These are phyloP conservation scores for Scedosporium apiospermum DNA, from an alignment of 2,329 filamentous ascomycete species.

Conservation along the genomic window DNA sequence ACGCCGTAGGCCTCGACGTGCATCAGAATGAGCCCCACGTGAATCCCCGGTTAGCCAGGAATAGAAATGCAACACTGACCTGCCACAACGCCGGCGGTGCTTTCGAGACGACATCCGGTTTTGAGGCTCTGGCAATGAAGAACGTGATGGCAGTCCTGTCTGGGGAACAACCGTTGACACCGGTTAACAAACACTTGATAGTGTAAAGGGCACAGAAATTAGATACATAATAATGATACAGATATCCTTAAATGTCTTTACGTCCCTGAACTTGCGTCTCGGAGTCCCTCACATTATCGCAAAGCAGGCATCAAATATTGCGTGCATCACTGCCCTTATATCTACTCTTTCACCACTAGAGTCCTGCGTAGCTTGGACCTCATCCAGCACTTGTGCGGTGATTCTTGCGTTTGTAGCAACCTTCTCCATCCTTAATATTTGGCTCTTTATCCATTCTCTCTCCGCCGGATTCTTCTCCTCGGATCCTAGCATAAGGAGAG, in stretches of 20 bases:
- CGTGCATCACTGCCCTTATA: constrained; percentile 35
- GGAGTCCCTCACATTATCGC: constrained; percentile 33
- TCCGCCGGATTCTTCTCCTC: constrained; percentile 42
- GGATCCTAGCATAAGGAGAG: constrained; percentile 43
- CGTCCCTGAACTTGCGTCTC: not conserved
- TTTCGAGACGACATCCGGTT: constrained; percentile 42
- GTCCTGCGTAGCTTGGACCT: constrained; percentile 35
- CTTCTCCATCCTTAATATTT: constrained; percentile 37
- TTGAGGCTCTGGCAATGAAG: constrained; percentile 43
- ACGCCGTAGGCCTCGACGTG: constrained; percentile 11
- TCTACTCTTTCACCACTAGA: constrained; percentile 28
- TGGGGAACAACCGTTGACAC: constrained; percentile 33
- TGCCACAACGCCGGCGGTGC: constrained; percentile 46
- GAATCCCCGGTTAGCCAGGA: constrained; percentile 22
- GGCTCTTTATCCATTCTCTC: constrained; percentile 38
- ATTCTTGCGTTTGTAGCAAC: constrained; percentile 33
- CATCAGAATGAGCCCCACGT: constrained; percentile 11
- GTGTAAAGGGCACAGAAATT: constrained; percentile 6
- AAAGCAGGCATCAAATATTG: constrained; percentile 41
- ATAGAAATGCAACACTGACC: constrained; percentile 31
- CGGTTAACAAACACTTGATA: constrained; percentile 43
- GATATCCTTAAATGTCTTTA: not conserved
- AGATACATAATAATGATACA: not conserved
- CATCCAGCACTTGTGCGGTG: constrained; percentile 34
- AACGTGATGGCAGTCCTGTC: constrained; percentile 40